Evolutionary conservation across 257 asterid genomes (phyloP).

Genomic region (Euphrasia confusa): DNA sequence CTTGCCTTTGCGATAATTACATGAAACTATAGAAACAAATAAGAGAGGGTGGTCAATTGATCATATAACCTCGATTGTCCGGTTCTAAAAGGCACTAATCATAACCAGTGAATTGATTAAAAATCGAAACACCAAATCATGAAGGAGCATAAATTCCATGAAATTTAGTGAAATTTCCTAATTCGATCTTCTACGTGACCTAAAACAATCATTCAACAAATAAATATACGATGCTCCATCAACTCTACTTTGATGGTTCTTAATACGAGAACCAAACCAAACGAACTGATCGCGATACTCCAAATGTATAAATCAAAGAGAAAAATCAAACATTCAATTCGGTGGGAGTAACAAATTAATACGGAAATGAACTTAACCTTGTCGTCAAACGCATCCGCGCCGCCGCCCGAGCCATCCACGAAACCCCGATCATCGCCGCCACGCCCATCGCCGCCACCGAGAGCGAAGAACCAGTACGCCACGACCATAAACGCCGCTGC

Average conservation of each 20-base stretch:
- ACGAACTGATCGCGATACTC: conserved; percentile 21
- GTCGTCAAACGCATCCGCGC: conserved; percentile 37
- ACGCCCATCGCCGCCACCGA: conserved; percentile 45
- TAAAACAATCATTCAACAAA: background rate
- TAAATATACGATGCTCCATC: conserved; percentile 4
- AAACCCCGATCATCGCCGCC: conserved; percentile 42
- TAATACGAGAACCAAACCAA: conserved; percentile 12
- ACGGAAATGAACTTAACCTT: conserved; percentile 44
- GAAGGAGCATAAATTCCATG: conserved; percentile 21
- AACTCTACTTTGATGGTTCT: conserved; percentile 19
- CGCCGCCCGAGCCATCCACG: conserved; percentile 26
- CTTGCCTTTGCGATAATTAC: background rate
- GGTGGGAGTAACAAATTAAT: background rate
- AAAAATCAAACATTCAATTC: conserved; percentile 19
- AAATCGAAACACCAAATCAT: background rate
- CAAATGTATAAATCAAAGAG: conserved; percentile 17
- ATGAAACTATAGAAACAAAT: conserved; percentile 6
- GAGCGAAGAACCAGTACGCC: conserved; percentile 60
- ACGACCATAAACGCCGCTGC: conserved; percentile 60
- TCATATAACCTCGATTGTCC: conserved; percentile 14
- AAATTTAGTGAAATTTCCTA: conserved; percentile 2
- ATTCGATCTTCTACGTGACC: background rate
- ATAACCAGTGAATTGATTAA: background rate
- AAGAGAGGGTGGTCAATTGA: conserved; percentile 1
- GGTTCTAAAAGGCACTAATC: conserved; percentile 1